Base-by-base conservation (phyloP, 495 filamentous ascomycete genomes). In the Daldinia decipiens region DNA sequence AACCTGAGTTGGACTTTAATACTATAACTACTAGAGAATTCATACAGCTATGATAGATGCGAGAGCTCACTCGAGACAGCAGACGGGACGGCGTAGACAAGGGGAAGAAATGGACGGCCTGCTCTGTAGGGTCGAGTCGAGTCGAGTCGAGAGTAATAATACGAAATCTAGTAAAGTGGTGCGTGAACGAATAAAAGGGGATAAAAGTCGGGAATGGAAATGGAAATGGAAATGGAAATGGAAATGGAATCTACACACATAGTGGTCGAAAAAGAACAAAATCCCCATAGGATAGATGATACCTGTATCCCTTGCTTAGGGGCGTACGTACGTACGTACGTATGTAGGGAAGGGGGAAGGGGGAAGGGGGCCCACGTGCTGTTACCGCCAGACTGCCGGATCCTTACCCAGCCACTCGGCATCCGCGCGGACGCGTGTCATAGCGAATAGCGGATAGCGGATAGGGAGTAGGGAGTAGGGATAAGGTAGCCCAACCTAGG, bases 331-430 rank as follows among this genome's bases (percentile, higher is more conserved):
- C 1, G 11, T 36, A 36, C 5, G 3, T 36, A 34, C 32, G n/a
- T n/a, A n/a, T n/a, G n/a, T n/a, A n/a, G n/a, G n/a, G n/a, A n/a
- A n/a, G n/a, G n/a, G 43, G 43, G 6, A 47, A 47, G 11, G 17
- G 43, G 43, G 43, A 9, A 12, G 24, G 43, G 43, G 40, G 17
- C 8, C 43, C 43, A 47, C 43, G 43, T 47, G 43, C 19, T 24
- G 43, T 47, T 19, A 47, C 19, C 19, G 43, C 43, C 43, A 47
- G 43, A 47, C 43, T 47, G 19, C 43, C 43, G 43, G 43, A 24
- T 21, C 43, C 43, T 24, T 47, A 24, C 43, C 43, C 43, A 47
- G 19, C 43, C 43, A 47, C 43, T 47, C 43, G 43, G 43, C 43
- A 24, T 47, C 43, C 43, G 43, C 43, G 43, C 43, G 19, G 43